Percentiles rank a stretch among this genome's conserved stretches.
These are phyloP conservation scores for Coemansia sp. DNA, from an alignment of 192 early-diverging fungal genomes.

Conservation along the genomic window DNA sequence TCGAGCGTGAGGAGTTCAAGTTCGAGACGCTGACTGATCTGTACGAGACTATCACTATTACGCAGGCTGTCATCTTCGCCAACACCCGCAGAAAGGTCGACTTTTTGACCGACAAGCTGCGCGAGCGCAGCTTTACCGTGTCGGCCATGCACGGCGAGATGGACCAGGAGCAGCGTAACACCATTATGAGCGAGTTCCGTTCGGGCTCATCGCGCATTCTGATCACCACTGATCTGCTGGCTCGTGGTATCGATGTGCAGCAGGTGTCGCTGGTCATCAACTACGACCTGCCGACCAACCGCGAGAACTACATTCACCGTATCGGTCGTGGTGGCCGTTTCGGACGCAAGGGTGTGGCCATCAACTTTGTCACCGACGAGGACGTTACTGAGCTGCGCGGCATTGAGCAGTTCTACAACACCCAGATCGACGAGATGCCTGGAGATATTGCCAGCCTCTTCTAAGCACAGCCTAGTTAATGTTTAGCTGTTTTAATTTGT, in stretches of 20 bases:
- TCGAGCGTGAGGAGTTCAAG: slow-evolving; percentile 99
- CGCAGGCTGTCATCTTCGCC: slow-evolving; percentile 99
- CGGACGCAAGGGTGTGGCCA: slow-evolving; percentile 99
- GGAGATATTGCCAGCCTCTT: slow-evolving; percentile 94
- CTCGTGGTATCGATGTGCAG: slow-evolving; percentile 99
- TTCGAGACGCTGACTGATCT: slow-evolving; percentile 97
- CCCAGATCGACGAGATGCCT: slow-evolving; percentile 99
- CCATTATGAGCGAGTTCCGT: slow-evolving; percentile 99
- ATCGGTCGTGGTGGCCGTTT: slow-evolving; percentile 99
- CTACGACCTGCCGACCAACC: slow-evolving; percentile 97
- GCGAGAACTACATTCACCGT: slow-evolving; percentile 99
- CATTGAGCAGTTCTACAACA: slow-evolving; percentile 97
- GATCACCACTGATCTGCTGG: slow-evolving; percentile 95
- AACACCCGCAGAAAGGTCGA: slow-evolving; percentile 99
- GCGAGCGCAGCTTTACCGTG: slow-evolving; percentile 87
- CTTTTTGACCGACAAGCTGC: slow-evolving; percentile 97
- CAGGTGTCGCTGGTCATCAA: slow-evolving; percentile 99
- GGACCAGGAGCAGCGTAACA: slow-evolving; percentile 92
- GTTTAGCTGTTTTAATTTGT: neutral
- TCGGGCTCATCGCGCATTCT: slow-evolving; percentile 94
- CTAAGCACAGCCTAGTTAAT: slow-evolving; percentile 24
- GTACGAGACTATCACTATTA: slow-evolving; percentile 97
- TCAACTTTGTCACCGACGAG: slow-evolving; percentile 99
- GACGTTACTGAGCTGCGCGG: slow-evolving; percentile 85
- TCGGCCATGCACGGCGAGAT: slow-evolving; percentile 99